Percentiles rank a stretch among this genome's conserved stretches.
Evolutionary conservation across 2,329 filamentous ascomycete species (phyloP).

Genomic region (Pezicula carpinea): DNA sequence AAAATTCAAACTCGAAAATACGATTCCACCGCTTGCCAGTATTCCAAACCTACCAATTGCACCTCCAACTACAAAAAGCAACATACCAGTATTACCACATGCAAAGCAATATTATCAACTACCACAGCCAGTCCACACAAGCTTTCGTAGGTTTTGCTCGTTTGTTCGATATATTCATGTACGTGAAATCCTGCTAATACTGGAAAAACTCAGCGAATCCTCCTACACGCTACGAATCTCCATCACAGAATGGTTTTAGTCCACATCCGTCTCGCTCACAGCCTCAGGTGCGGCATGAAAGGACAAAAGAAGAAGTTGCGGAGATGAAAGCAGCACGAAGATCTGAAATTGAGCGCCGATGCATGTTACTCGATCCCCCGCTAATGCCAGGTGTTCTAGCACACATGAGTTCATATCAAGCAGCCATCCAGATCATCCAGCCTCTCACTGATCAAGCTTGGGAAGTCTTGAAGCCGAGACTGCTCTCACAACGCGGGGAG

Average conservation of each 20-base stretch:
- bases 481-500: slow-evolving; percentile 60
- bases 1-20: slow-evolving; percentile 5
- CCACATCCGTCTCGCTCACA: slow-evolving; percentile 19
- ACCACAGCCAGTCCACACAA: slow-evolving; percentile 6
- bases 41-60: neutral
- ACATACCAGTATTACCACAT: slow-evolving; percentile 7
- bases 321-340: slow-evolving; percentile 60
- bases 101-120: slow-evolving; percentile 4
- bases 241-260: slow-evolving; percentile 23
- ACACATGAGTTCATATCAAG: slow-evolving; percentile 70
- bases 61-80: slow-evolving; percentile 7
- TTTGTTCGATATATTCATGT: neutral
- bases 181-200: slow-evolving; percentile 2
- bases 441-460: slow-evolving; percentile 66
- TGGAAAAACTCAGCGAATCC: slow-evolving; percentile 14
- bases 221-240: slow-evolving; percentile 26
- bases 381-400: slow-evolving; percentile 56
- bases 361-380: slow-evolving; percentile 60
- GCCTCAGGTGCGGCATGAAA: slow-evolving; percentile 35
- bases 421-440: slow-evolving; percentile 63
- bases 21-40: neutral
- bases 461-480: slow-evolving; percentile 62
- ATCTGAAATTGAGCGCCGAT: slow-evolving; percentile 68
- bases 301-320: slow-evolving; percentile 58
- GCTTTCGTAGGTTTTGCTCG: slow-evolving; percentile 12